phyloP scores from a whole-genome alignment of 768 basidiomycete genomes.

The Calocera cornea region DNA sequence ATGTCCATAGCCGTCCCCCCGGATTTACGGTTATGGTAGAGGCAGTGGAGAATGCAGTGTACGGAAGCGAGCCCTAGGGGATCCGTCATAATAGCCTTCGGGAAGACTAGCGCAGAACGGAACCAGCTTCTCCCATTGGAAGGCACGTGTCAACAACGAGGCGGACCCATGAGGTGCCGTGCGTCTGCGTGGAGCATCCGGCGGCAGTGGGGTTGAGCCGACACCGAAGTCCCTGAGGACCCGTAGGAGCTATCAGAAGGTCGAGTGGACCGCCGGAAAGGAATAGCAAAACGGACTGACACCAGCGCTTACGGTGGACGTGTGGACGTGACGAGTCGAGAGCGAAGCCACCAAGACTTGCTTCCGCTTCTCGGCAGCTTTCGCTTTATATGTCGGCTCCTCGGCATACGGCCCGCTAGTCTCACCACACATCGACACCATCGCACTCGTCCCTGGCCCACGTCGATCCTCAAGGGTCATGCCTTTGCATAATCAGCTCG shows the following conservation, averaged over 20 bases:
- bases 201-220: neutral
- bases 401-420: neutral
- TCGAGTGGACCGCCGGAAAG: neutral
- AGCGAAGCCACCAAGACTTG: neutral
- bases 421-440: neutral
- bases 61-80: neutral
- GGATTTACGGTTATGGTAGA: neutral
- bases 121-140: conserved; percentile 1
- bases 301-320: neutral
- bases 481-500: neutral
- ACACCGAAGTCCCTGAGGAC: neutral
- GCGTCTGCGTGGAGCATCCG: neutral
- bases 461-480: neutral
- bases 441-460: neutral
- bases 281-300: neutral
- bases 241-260: neutral
- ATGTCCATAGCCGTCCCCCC: neutral
- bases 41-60: neutral
- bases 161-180: neutral
- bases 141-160: conserved; percentile 2
- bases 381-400: neutral
- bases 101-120: neutral
- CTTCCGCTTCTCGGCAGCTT: conserved; percentile 2
- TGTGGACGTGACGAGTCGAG: neutral
- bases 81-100: neutral